phyloP scores from a whole-genome alignment of 2,329 filamentous ascomycete species.

The Alternaria infectoria region DNA sequence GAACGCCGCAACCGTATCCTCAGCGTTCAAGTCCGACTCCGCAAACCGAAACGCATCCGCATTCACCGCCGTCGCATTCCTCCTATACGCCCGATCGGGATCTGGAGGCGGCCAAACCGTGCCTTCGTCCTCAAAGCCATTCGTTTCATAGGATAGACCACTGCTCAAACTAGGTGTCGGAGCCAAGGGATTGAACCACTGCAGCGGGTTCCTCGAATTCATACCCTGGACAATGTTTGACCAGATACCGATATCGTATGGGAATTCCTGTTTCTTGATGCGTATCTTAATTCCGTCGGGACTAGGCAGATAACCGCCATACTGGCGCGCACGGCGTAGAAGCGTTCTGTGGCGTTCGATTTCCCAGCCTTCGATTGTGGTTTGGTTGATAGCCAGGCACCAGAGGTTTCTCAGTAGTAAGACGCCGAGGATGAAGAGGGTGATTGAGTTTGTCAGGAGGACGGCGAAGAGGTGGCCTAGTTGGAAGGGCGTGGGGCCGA shows the following conservation, averaged over 20 bases:
- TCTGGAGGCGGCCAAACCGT: slow-evolving; percentile 58
- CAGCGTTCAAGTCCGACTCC: slow-evolving; percentile 43
- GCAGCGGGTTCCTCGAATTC: slow-evolving; percentile 67
- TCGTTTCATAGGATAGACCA: slow-evolving; percentile 71
- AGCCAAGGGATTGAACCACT: slow-evolving; percentile 74
- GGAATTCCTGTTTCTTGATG: slow-evolving; percentile 74
- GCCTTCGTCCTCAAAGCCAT: slow-evolving; percentile 69
- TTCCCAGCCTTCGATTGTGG: slow-evolving; percentile 82
- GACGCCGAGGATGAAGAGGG: slow-evolving; percentile 67
- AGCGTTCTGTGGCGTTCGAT: slow-evolving; percentile 57
- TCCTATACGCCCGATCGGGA: slow-evolving; percentile 51
- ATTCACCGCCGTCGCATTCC: slow-evolving; percentile 13
- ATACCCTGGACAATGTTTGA: slow-evolving; percentile 77
- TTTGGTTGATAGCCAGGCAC: slow-evolving; percentile 71
- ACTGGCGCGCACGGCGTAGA: slow-evolving; percentile 52
- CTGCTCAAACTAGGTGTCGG: slow-evolving; percentile 55
- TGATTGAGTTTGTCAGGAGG: slow-evolving; percentile 63
- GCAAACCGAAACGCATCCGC: slow-evolving; percentile 48
- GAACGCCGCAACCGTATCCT: slow-evolving; percentile 60
- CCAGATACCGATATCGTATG: slow-evolving; percentile 80
- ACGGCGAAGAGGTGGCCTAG: slow-evolving; percentile 69
- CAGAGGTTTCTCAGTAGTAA: slow-evolving; percentile 66
- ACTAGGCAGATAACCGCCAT: slow-evolving; percentile 63
- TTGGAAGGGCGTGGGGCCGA: slow-evolving; percentile 68
- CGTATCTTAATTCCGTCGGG: slow-evolving; percentile 61